Conservation (phyloP, 345 rosid genomes). For the Lepidium aucheri region DNA sequence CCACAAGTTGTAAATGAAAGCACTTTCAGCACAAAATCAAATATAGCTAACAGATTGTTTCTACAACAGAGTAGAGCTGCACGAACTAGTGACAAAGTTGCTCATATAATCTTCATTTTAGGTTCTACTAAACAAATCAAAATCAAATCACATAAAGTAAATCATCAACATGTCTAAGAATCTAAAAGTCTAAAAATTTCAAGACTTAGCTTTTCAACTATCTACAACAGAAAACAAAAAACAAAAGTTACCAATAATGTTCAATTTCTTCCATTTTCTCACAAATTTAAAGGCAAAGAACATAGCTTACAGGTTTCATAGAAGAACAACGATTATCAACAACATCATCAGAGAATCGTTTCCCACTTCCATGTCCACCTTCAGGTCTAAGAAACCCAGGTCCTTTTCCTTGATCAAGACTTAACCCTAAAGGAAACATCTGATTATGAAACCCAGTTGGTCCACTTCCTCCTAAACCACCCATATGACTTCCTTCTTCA, state of each 20-base stretch:
- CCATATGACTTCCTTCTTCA: conserved; percentile 48
- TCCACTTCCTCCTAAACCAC: conserved; percentile 42
- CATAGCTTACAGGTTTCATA: conserved; percentile 59
- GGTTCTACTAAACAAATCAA: not conserved
- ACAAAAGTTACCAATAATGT: not conserved
- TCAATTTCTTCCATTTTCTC: not conserved
- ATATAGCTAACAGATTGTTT: not conserved
- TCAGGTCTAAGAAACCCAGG: conserved; percentile 63
- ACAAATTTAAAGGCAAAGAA: not conserved
- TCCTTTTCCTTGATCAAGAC: conserved; percentile 89
- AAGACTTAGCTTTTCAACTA: not conserved
- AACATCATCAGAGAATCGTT: conserved; percentile 63
- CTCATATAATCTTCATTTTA: not conserved
- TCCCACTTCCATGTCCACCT: conserved; percentile 73
- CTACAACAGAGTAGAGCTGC: not conserved
- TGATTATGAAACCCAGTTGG: conserved; percentile 54
- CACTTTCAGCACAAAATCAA: not conserved
- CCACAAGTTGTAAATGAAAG: not conserved
- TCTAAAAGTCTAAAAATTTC: not conserved
- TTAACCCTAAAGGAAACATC: conserved; percentile 73
- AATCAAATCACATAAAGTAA: not conserved
- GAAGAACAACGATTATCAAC: conserved; percentile 55
- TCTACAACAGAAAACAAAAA: not conserved
- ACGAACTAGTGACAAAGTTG: not conserved
- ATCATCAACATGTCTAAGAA: not conserved